A percentile compares a stretch with the other conserved stretches of the same genome.
phyloP scores from a whole-genome alignment of 345 rosid species.

The Bruguiera sexangula region DNA sequence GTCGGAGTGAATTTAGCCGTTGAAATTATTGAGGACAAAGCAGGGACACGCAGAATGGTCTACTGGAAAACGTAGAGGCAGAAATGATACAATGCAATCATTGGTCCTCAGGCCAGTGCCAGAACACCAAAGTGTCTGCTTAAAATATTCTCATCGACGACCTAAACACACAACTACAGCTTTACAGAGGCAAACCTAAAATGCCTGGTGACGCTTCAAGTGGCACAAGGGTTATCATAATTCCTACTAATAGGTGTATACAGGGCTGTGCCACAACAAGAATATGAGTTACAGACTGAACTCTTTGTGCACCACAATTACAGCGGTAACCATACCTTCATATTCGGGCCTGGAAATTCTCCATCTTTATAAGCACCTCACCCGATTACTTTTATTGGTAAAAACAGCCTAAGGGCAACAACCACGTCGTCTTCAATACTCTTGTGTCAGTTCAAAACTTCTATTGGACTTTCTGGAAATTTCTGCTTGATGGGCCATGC shows the following conservation, averaged over 20 bases:
- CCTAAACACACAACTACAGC: slow-evolving; percentile 31
- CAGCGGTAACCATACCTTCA: neutral
- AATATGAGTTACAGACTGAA: neutral
- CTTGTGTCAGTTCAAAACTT: neutral
- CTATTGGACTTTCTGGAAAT: slow-evolving; percentile 19
- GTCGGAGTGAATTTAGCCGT: neutral
- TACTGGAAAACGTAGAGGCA: slow-evolving; percentile 4
- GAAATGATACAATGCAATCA: slow-evolving; percentile 25
- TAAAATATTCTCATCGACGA: slow-evolving; percentile 33
- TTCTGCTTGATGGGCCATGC: slow-evolving; percentile 79
- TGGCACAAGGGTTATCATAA: neutral
- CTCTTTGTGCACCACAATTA: slow-evolving; percentile 8
- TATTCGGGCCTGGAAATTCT: neutral
- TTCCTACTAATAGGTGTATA: neutral
- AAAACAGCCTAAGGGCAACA: neutral
- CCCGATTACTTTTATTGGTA: neutral
- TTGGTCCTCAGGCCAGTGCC: slow-evolving; percentile 14
- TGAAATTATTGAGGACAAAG: neutral
- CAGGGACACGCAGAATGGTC: neutral
- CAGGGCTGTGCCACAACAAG: slow-evolving; percentile 6
- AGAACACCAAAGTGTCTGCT: slow-evolving; percentile 18
- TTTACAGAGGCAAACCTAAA: slow-evolving; percentile 36
- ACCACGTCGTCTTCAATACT: neutral
- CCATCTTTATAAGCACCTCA: neutral
- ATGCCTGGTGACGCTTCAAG: slow-evolving; percentile 17